Evolutionary conservation across 1,139 yeast genomes (phyloP), one percentile per base, ranked within the genome.

Genomic region (Maudiozyma humilis): DNA sequence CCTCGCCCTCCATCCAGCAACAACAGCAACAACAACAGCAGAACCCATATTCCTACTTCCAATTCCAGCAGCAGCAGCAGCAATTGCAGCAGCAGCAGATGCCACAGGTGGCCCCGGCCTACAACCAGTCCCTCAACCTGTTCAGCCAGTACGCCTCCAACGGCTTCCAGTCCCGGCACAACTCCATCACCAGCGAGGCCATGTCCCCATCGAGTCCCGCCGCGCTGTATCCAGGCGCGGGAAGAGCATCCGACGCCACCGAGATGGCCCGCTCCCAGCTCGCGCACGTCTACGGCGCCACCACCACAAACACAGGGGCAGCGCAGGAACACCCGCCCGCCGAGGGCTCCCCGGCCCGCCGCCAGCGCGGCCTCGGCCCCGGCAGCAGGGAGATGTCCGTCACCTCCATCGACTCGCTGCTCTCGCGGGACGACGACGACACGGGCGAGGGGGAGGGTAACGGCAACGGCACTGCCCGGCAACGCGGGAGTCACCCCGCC

Each of bases 131-230:
- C 45, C 19, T 41, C 52, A n/a, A 38, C 51, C 27, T 47, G 13
- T 52, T 57, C 41, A 54, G 56, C 8, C 56, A 56, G 27, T 54
- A 45, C 41, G 51, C 54, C 12, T 32, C 53, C 4, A 51, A 47
- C 17, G 62, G 57, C 1, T 54, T 55, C 34, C 59, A 53, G 33
- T 56, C 63, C 13, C 52, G 63, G 37, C 51, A 53, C 14, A 54
- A 55, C 14, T 57, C 62, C 2, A 49, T 56, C 10, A 52, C 52
- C 4, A 58, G 62, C 45, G 63, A 57, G 20, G 56, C 56, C 10
- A 51, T 57, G 55, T 58, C 63, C 4, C 56, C 65, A 38, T 49
- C 56, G 41, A 49, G 57, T 6, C 46, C 60, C 16, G n/a, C 38
- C 14, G 38, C 42, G 3, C 34, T 48, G 16, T 50, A 45, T 35